phyloP scores from a whole-genome alignment of 2,329 filamentous ascomycete genomes.

The Epichloe uncinata region DNA sequence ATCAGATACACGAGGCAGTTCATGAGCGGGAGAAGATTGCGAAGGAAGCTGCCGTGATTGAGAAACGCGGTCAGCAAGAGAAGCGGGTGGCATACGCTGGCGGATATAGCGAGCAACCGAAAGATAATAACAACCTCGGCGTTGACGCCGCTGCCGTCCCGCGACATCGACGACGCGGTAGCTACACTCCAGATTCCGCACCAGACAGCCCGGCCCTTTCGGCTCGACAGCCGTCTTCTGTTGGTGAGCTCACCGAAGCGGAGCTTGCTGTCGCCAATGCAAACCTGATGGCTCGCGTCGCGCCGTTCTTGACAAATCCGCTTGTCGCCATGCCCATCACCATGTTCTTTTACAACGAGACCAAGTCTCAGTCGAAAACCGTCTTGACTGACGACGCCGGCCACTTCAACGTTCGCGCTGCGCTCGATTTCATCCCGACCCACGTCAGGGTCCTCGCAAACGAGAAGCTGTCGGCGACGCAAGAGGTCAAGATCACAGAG shows the following conservation, averaged over 20 bases:
- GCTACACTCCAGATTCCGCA: constrained; percentile 24
- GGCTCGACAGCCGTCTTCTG: constrained; percentile 21
- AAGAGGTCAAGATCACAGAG: constrained; percentile 65
- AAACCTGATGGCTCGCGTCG: constrained; percentile 75
- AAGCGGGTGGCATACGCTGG: constrained; percentile 57
- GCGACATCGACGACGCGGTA: constrained; percentile 17
- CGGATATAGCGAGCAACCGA: constrained; percentile 57
- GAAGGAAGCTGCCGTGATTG: constrained; percentile 63
- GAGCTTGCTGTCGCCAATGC: constrained; percentile 72
- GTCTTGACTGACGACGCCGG: constrained; percentile 78
- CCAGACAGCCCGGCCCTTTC: constrained; percentile 31
- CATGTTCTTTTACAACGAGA: constrained; percentile 87
- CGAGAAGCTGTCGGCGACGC: constrained; percentile 69
- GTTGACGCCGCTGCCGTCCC: constrained; percentile 13
- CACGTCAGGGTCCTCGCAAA: constrained; percentile 78
- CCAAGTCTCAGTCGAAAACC: constrained; percentile 68
- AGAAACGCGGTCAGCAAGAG: constrained; percentile 57
- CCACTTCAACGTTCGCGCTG: constrained; percentile 70
- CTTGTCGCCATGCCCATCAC: constrained; percentile 68
- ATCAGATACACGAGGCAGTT: constrained; percentile 29
- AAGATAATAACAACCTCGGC: constrained; percentile 26
- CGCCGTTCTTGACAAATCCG: constrained; percentile 81
- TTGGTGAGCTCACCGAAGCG: constrained; percentile 53
- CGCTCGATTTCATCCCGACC: constrained; percentile 81
- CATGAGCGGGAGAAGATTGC: constrained; percentile 54